Evolutionary conservation across 78 protist genomes (phyloP).

Genomic region (Speleostelium caveatum): DNA sequence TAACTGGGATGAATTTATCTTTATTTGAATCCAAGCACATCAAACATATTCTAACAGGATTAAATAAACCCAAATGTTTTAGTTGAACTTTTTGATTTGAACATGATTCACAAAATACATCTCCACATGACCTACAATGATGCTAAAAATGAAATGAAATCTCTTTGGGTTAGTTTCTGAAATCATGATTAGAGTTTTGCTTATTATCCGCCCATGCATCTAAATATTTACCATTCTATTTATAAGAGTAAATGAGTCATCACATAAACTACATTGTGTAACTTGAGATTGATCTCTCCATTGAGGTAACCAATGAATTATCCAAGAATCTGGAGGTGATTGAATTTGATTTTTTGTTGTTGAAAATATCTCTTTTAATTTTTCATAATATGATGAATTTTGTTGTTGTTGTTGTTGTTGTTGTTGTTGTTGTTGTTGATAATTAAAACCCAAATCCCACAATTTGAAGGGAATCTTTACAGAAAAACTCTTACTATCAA

Average conservation of each 20-base stretch:
- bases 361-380: too few relatives aligned
- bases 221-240: constrained; percentile 21
- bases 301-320: constrained; percentile 59
- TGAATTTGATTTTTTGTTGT: not conserved
- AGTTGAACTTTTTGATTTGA: constrained; percentile 12
- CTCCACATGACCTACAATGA: constrained; percentile 73
- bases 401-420: not conserved
- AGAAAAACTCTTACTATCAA: not conserved
- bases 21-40: constrained; percentile 37
- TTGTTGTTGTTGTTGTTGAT: not conserved
- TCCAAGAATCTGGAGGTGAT: constrained; percentile 17
- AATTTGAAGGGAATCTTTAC: not conserved
- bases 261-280: constrained; percentile 43
- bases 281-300: constrained; percentile 45
- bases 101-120: constrained; percentile 71
- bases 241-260: constrained; percentile 28
- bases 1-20: not conserved
- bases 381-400: not conserved
- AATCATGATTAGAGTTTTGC: not conserved
- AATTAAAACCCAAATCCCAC: constrained; percentile 18
- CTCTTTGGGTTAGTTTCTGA: too few relatives aligned
- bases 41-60: constrained; percentile 51
- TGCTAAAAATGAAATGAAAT: constrained; percentile 12
- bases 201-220: not conserved
- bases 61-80: constrained; percentile 12